Evolutionary conservation across 1,284 basidiomycete species (phyloP), one percentile per base, ranked within the genome.

Genomic region (Cerioporus squamosus): DNA sequence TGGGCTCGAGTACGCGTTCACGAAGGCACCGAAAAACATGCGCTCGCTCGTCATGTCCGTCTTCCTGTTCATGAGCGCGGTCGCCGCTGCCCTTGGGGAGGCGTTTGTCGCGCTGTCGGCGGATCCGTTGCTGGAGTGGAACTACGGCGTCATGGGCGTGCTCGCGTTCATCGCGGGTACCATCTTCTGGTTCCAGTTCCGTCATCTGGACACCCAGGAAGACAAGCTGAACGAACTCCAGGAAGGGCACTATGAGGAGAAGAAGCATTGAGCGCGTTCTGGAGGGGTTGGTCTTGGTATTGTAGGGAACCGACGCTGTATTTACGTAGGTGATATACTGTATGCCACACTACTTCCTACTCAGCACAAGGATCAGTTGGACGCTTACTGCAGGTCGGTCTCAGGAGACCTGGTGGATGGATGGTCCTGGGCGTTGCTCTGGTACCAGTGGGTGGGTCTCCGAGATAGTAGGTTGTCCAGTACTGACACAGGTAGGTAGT

Each of bases 1-100:
- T 0, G 87, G 88, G 12, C 79, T 91, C 64, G 94, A 96, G 72
- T 94, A 94, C 71, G 94, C 93, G n/a, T 94, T 91, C 78, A 93
- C 90, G 59, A 94, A 93, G 70, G 88, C 89, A 14, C 90, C 91
- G 9, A 85, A 80, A 74, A 91, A 91, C 74, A 92, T 93, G 91
- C 84, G 84, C n/a, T 89, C 87, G 44, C 80, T 93, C 58, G 88
- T 93, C 58, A 91, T 90, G 86, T 76, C 83, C 40, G 65, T 88
- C 20, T 91, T 84, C 78, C 75, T 94, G 38, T 92, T 94, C 77
- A 87, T 74, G 70, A 82, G 71, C 31, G 89, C 91, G 18, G 55
- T 93, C 51, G 72, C 85, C 12, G 72, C 82, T 42, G 89, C 88
- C 20, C 48, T 91, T 44, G 82, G 82, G 51, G 87, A 91, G 72